A percentile compares a stretch with the other conserved stretches of the same genome.
Evolutionary conservation across 2,329 filamentous ascomycete genomes (phyloP).

Genomic region (Epichloe sylvatica): DNA sequence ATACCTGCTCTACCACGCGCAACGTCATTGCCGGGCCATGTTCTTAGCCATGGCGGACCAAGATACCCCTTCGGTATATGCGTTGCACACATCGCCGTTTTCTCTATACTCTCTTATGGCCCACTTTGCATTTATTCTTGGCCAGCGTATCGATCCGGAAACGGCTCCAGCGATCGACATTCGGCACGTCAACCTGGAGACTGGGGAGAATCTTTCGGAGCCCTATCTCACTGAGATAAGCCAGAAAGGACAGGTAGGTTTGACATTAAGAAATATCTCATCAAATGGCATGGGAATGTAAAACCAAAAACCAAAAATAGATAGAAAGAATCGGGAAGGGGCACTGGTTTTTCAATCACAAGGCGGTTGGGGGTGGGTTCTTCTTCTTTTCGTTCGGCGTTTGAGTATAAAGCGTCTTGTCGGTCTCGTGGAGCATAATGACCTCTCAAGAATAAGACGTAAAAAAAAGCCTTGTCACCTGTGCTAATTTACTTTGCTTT

Average conservation of each 20-base stretch:
- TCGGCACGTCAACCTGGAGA: conserved; percentile 15
- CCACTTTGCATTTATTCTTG: conserved; percentile 17
- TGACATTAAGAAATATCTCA: no score
- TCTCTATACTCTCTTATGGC: conserved; percentile 19
- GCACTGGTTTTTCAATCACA: no score
- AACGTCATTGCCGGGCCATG: not conserved
- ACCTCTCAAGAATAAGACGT: no score
- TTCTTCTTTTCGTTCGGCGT: no score
- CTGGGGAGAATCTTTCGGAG: conserved; percentile 16
- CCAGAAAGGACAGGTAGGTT: conserved; percentile 16
- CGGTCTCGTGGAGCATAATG: no score
- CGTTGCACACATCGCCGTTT: conserved; percentile 18
- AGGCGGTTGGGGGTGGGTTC: no score
- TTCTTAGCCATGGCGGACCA: conserved; percentile 7
- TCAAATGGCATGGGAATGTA: no score
- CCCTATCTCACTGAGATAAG: conserved; percentile 15
- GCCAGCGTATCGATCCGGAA: conserved; percentile 11
- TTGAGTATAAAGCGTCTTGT: no score
- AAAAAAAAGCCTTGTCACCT: not conserved
- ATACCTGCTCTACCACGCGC: no score
- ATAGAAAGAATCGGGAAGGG: no score
- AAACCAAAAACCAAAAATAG: no score
- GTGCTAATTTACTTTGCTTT: not conserved
- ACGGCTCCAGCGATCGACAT: conserved; percentile 13
- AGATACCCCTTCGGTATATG: conserved; percentile 9